Conservation (phyloP, 345 rosid genomes). For the Kandelia obovata region DNA sequence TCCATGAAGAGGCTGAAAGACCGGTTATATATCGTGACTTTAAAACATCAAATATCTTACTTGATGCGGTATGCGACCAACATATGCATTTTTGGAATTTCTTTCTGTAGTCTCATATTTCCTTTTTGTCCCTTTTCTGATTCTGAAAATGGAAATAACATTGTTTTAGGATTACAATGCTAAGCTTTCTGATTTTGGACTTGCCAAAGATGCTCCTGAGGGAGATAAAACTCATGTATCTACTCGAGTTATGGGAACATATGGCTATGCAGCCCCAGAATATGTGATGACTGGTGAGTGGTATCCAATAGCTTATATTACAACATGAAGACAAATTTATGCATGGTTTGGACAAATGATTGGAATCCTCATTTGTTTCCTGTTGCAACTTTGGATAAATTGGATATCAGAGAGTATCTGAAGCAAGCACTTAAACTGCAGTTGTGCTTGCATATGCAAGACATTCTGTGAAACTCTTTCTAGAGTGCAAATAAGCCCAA, state of each 20-base stretch:
- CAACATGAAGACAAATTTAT: background rate
- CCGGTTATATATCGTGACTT: slow-evolving; percentile 43
- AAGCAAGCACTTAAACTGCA: background rate
- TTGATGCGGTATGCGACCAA: slow-evolving; percentile 34
- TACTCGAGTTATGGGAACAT: slow-evolving; percentile 47
- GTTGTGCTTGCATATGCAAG: background rate
- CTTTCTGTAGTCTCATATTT: background rate
- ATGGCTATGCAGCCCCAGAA: slow-evolving; percentile 45
- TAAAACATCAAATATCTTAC: slow-evolving; percentile 40
- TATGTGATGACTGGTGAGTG: slow-evolving; percentile 41
- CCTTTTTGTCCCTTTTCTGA: background rate
- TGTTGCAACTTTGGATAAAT: background rate
- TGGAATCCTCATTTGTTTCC: background rate
- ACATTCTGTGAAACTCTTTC: background rate
- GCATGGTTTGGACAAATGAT: background rate
- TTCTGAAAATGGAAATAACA: background rate
- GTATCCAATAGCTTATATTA: background rate
- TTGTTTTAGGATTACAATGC: slow-evolving; percentile 37
- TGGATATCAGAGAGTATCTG: background rate
- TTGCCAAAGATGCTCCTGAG: slow-evolving; percentile 46
- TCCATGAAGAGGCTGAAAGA: slow-evolving; percentile 40
- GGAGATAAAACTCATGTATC: slow-evolving; percentile 43
- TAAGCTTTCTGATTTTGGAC: slow-evolving; percentile 46
- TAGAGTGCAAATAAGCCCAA: background rate
- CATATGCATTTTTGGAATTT: background rate